These are phyloP conservation scores for Vigna angularis DNA, from an alignment of 306 rosid species.

Conservation along the genomic window DNA sequence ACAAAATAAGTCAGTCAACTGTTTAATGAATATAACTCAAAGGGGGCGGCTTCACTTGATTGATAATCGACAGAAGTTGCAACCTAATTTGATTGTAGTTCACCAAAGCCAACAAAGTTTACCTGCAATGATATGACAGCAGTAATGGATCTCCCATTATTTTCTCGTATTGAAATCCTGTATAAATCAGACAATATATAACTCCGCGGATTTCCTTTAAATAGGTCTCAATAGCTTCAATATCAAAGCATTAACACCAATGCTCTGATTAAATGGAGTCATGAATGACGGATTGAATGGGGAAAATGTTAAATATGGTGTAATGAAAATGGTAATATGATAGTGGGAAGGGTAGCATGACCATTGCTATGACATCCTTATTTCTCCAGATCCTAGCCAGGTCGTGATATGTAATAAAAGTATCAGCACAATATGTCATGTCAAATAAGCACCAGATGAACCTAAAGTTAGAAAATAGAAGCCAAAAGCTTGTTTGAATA, in stretches of 20 bases:
- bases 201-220: slow-evolving; percentile 51
- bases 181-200: slow-evolving; percentile 73
- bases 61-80: slow-evolving; percentile 43
- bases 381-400: slow-evolving; percentile 47
- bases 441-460: slow-evolving; percentile 49
- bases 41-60: slow-evolving; percentile 44
- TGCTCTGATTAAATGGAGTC: slow-evolving; percentile 49
- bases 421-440: slow-evolving; percentile 52
- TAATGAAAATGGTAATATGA: slow-evolving; percentile 58
- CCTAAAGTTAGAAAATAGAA: slow-evolving; percentile 39
- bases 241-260: slow-evolving; percentile 51
- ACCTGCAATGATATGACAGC: slow-evolving; percentile 66
- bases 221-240: slow-evolving; percentile 54
- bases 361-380: slow-evolving; percentile 46
- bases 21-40: slow-evolving; percentile 30
- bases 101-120: slow-evolving; percentile 47
- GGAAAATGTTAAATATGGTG: slow-evolving; percentile 40
- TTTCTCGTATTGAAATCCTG: slow-evolving; percentile 66
- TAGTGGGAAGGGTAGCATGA: slow-evolving; percentile 48
- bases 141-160: slow-evolving; percentile 61
- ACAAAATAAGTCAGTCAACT: slow-evolving; percentile 4
- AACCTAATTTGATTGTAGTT: slow-evolving; percentile 43
- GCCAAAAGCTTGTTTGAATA: slow-evolving; percentile 48
- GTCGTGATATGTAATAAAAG: slow-evolving; percentile 54
- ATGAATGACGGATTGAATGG: slow-evolving; percentile 50